Conservation (phyloP, 2,329 filamentous ascomycete species). For the Cladosporium sp. region DNA sequence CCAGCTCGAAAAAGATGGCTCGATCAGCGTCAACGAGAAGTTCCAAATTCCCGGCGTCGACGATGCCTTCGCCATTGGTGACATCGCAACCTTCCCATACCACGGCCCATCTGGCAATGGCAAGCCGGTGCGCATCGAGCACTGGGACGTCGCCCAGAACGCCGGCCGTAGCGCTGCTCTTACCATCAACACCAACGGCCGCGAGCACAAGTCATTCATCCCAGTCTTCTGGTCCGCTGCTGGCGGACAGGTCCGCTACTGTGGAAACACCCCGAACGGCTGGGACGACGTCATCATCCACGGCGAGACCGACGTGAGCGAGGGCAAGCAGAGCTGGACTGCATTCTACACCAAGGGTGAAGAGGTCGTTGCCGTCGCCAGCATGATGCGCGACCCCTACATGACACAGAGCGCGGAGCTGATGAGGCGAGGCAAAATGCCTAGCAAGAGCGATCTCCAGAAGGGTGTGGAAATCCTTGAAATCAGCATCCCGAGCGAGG, state of each 20-base stretch:
- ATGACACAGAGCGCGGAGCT: conserved; percentile 81
- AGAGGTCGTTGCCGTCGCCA: conserved; percentile 83
- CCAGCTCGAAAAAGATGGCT: conserved; percentile 83
- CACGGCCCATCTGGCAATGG: conserved; percentile 81
- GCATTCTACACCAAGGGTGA: conserved; percentile 89
- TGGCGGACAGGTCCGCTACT: conserved; percentile 86
- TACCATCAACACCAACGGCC: conserved; percentile 68
- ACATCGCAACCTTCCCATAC: conserved; percentile 95
- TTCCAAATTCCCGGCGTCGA: conserved; percentile 75
- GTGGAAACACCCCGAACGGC: conserved; percentile 78
- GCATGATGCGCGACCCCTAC: conserved; percentile 84
- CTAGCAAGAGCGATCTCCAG: conserved; percentile 72
- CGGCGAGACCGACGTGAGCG: conserved; percentile 65
- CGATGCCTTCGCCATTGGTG: conserved; percentile 89
- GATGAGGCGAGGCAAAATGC: conserved; percentile 82
- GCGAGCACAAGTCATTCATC: conserved; percentile 70
- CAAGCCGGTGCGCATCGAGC: conserved; percentile 78
- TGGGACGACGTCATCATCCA: conserved; percentile 84
- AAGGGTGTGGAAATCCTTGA: conserved; percentile 55
- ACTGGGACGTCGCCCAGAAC: conserved; percentile 98
- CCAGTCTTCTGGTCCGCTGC: conserved; percentile 97
- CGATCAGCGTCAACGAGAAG: conserved; percentile 74
- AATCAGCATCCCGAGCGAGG: conserved; percentile 46
- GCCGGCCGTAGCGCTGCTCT: conserved; percentile 76
- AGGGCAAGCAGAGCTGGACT: conserved; percentile 70